Base-by-base conservation (phyloP, 2,329 filamentous ascomycete species). In the Grosmannia serpens region DNA sequence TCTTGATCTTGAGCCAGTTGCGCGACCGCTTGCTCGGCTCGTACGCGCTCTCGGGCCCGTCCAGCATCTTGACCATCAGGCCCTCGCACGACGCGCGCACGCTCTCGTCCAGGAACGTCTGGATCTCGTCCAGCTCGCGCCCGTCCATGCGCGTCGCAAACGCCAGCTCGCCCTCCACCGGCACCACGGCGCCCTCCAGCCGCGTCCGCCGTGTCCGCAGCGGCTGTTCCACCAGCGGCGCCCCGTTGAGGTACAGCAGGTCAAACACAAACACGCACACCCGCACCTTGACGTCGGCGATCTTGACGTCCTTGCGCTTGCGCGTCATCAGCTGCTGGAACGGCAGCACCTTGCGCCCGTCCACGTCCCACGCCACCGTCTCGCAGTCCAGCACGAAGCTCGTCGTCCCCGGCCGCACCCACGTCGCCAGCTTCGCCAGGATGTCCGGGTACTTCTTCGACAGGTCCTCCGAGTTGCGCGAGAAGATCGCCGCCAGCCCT, bases 1-100 rank as follows among this genome's bases (percentile, higher is more conserved):
- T 99, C 73, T 99, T 99, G 73, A 97, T 88, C 79, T 99, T 99
- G 64, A 99, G 87, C 94, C 94, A 99, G 69, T 99, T 99, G 60
- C 94, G 88, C 73, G 89, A 95, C 63, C 94, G 87, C 70, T 95
- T 96, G 67, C 89, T 95, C 24, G 94, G 94, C 73, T 97, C 92
- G 69, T 99, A 99, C 66, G 89, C 89, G 65, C 89, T 95, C 72
- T 96, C 92, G 8, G 82, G 77, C 0, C 92, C 94, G 70, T 97
- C 92, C 60, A 99, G 75, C 94, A 99, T 99, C 77, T 99, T 99
- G 17, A 99, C 94, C 94, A 99, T 99, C 57, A 99, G 77, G 13
- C 94, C 94, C 75, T 99, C 94, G 68, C 94, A 99, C 0, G 90
- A 95, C 2, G 91, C 89, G 71, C 96, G 96, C 63, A 99, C 88